Percentiles rank a stretch among this genome's conserved stretches.
Evolutionary conservation across 2,329 filamentous ascomycete genomes (phyloP).

Genomic region (Colletotrichum neosansevieriae): DNA sequence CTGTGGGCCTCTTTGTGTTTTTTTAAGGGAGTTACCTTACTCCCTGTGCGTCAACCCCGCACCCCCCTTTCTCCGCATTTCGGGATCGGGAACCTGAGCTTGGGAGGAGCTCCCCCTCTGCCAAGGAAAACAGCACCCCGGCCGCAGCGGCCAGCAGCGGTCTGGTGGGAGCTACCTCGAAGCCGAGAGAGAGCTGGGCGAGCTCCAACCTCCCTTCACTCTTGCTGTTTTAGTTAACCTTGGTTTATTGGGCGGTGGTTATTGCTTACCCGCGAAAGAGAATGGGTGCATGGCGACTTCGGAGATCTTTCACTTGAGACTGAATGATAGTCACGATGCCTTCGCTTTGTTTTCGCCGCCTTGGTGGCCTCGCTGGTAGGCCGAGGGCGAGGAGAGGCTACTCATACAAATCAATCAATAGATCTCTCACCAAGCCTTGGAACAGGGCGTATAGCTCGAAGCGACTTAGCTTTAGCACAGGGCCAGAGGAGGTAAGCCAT

Average conservation of each 20-base stretch:
- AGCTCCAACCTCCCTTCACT: slow-evolving; percentile 23
- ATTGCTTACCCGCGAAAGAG: slow-evolving; percentile 9
- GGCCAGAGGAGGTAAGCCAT: slow-evolving; percentile 20
- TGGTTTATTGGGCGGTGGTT: slow-evolving; percentile 11
- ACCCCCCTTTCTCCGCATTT: slow-evolving; percentile 37
- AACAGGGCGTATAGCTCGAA: neutral
- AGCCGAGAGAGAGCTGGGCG: slow-evolving; percentile 3
- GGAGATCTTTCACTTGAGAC: neutral
- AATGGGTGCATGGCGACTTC: no score
- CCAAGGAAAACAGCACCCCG: slow-evolving; percentile 29
- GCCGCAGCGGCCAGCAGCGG: slow-evolving; percentile 15
- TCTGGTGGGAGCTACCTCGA: neutral
- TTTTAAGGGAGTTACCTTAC: slow-evolving; percentile 3
- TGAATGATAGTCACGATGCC: neutral
- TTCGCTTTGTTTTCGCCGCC: neutral
- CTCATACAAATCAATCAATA: no score
- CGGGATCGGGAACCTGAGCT: slow-evolving; percentile 16
- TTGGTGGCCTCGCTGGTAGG: neutral
- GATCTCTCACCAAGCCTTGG: no score
- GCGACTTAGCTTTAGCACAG: slow-evolving; percentile 18
- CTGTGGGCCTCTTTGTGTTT: slow-evolving; percentile 4
- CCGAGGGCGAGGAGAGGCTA: neutral
- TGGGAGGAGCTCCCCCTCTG: slow-evolving; percentile 21
- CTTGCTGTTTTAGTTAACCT: neutral
- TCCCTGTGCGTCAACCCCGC: slow-evolving; percentile 36